These are phyloP conservation scores for Phlegmacium glaucopus DNA, from an alignment of 768 basidiomycete genomes.

Conservation along the genomic window DNA sequence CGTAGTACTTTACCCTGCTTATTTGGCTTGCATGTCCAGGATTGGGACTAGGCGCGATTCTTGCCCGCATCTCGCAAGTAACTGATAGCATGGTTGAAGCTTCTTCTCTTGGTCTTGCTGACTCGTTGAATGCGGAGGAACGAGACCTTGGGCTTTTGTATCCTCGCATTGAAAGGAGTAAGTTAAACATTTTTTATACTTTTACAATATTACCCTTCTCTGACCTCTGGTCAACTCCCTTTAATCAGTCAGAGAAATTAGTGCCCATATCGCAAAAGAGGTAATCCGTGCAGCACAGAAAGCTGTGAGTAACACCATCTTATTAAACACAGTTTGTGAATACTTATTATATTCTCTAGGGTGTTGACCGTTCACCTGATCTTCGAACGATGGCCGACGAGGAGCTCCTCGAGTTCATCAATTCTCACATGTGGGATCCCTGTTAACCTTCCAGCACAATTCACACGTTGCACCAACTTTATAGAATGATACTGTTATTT, in stretches of 20 bases:
- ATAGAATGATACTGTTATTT: no score
- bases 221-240: background rate
- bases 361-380: constrained; percentile 49
- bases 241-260: constrained; percentile 71
- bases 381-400: constrained; percentile 57
- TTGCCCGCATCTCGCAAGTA: constrained; percentile 63
- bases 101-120: constrained; percentile 74
- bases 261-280: constrained; percentile 62
- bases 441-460: constrained; percentile 1
- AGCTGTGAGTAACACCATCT: constrained; percentile 43
- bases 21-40: constrained; percentile 35
- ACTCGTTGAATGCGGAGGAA: constrained; percentile 72
- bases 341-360: constrained; percentile 26
- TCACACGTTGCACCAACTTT: background rate
- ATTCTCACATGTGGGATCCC: constrained; percentile 74
- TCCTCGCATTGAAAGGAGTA: constrained; percentile 75
- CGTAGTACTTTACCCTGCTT: constrained; percentile 6
- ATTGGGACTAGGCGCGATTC: constrained; percentile 76
- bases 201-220: background rate
- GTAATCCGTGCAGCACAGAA: constrained; percentile 83
- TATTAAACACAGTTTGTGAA: background rate
- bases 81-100: constrained; percentile 91
- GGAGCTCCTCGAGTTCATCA: constrained; percentile 51
- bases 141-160: constrained; percentile 66
- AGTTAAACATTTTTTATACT: constrained; percentile 15